Evolutionary conservation across 768 basidiomycete genomes (phyloP).

Genomic region (Boletus barrowsii): DNA sequence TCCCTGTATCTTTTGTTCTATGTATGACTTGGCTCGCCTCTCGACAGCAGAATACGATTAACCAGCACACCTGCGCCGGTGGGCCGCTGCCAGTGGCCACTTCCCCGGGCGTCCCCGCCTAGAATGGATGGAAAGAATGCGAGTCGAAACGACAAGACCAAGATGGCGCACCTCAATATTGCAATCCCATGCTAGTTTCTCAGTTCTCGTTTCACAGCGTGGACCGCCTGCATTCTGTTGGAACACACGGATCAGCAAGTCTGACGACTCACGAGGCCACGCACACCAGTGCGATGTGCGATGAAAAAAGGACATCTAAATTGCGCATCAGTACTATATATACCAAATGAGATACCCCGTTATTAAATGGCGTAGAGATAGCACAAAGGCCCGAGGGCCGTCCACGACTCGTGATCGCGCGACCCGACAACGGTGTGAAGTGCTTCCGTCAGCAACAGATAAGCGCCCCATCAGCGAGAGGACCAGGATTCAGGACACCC

Average conservation of each 20-base stretch:
- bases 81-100: too few relatives aligned
- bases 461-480: too few relatives aligned
- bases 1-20: too few relatives aligned
- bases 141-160: too few relatives aligned
- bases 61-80: too few relatives aligned
- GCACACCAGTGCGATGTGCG: too few relatives aligned
- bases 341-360: conserved; percentile 2
- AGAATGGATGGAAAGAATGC: too few relatives aligned
- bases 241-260: neutral
- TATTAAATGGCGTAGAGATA: neutral
- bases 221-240: conserved; percentile 12
- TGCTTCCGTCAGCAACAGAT: neutral
- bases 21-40: too few relatives aligned
- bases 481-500: neutral
- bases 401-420: neutral
- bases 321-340: conserved; percentile 13
- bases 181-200: conserved; percentile 43
- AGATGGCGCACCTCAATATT: conserved; percentile 40
- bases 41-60: too few relatives aligned
- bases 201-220: conserved; percentile 45
- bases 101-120: too few relatives aligned
- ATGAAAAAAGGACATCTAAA: conserved; percentile 1
- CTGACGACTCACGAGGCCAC: too few relatives aligned
- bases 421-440: neutral
- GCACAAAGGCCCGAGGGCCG: neutral